Evolutionary conservation across 2,329 filamentous ascomycete species (phyloP).

Genomic region (Chaetomium sp.): DNA sequence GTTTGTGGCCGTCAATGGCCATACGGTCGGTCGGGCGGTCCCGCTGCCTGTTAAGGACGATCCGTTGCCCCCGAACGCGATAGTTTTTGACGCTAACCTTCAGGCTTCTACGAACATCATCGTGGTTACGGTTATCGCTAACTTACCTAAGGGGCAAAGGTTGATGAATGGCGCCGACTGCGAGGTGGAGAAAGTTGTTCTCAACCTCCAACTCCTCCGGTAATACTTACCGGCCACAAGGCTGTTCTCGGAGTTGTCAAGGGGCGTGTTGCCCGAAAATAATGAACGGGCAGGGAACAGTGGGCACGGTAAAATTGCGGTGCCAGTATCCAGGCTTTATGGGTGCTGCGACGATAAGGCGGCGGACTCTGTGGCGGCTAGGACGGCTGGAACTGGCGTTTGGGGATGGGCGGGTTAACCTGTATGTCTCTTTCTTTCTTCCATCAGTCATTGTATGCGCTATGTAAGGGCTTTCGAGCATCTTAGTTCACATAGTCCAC

Average conservation of each 20-base stretch:
- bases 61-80: conserved; percentile 47
- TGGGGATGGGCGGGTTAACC: neutral
- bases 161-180: conserved; percentile 53
- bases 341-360: neutral
- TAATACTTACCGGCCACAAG: neutral
- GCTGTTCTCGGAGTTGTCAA: no score
- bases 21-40: conserved; percentile 45
- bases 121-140: conserved; percentile 70
- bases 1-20: conserved; percentile 65
- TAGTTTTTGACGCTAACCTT: conserved; percentile 70
- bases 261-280: no score
- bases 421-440: neutral
- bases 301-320: no score
- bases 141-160: conserved; percentile 54
- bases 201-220: conserved; percentile 60
- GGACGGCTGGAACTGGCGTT: neutral
- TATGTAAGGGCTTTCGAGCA: no score
- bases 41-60: conserved; percentile 49
- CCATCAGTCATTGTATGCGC: neutral
- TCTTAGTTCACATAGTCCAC: neutral
- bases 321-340: neutral
- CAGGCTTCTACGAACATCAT: conserved; percentile 69
- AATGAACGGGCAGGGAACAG: no score
- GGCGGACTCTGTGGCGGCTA: neutral
- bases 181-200: conserved; percentile 71